phyloP scores from a whole-genome alignment of 192 early-diverging fungal genomes.

The Backusella mclennaniae region DNA sequence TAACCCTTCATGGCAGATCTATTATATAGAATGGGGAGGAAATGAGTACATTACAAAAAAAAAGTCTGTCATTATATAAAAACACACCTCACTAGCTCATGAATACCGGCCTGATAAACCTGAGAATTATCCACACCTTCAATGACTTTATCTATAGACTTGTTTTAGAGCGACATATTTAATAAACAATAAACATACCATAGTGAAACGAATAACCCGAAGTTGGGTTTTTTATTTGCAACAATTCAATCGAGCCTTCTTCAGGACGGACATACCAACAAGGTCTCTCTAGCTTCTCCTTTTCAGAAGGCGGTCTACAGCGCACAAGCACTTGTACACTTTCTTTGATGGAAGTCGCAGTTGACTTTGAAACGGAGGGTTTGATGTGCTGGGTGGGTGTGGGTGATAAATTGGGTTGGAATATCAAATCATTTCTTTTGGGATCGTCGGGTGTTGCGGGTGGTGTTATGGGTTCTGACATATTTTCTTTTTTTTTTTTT shows the following conservation, averaged over 20 bases:
- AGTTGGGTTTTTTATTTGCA: background rate
- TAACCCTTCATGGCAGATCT: constrained; percentile 81
- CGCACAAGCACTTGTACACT: constrained; percentile 71
- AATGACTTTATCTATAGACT: constrained; percentile 36
- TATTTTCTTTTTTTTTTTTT: background rate
- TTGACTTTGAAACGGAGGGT: background rate
- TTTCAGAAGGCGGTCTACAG: constrained; percentile 64
- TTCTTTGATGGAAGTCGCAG: constrained; percentile 3
- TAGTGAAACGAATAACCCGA: constrained; percentile 25
- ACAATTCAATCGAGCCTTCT: constrained; percentile 6
- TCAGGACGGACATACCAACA: constrained; percentile 42
- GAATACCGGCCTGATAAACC: constrained; percentile 45
- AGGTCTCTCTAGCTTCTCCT: constrained; percentile 51
- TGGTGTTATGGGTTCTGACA: background rate
- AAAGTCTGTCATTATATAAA: background rate
- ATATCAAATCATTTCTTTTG: background rate
- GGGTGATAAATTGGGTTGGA: background rate
- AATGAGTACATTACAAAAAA: background rate
- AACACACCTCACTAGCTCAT: constrained; percentile 15
- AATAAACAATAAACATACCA: constrained; percentile 1
- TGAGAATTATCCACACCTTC: constrained; percentile 51
- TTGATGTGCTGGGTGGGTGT: background rate
- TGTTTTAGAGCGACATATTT: too few relatives aligned
- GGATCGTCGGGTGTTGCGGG: background rate
- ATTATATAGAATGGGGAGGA: background rate